Evolutionary conservation across 2,329 filamentous ascomycete genomes (phyloP), one percentile per base, ranked within the genome.

Genomic region (Diplodia mutila): DNA sequence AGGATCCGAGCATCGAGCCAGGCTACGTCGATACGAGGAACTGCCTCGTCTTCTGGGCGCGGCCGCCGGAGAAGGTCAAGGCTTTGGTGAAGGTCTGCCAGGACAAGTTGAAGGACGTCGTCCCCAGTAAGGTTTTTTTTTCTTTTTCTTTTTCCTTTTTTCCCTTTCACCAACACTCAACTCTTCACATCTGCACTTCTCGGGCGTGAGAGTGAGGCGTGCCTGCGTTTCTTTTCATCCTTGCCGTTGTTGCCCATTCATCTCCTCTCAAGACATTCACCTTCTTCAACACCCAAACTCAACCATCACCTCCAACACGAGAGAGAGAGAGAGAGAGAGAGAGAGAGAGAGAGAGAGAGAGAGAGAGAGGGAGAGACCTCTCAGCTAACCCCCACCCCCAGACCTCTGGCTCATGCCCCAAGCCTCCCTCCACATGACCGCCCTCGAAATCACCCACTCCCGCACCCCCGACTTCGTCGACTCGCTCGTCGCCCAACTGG

Each of bases 31-130:
- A 98, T 76, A 86, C 87, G 51, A 85, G 94, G 49, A 85, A 97
- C 74, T 96, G 94, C 75, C 83, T 97, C 12, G 91, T 93, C 0
- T 89, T 97, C 75, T 97, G 93, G 93, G 92, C 91, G 3, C 85
- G 94, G 7, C 94, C 94, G 18, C 91, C 94, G 0, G 80, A 87
- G 54, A 87, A 90, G 71, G 83, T 97, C 21, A 83, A 90, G 54
- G 80, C 85, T 23, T 80, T 98, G 68, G 87, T 94, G 2, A 79
- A 81, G 2, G 85, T 85, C 67, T 80, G 97, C 34, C 94, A 97
- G 78, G 78, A 84, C 61, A 85, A 87, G 73, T 81, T 96, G 57
- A 82, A 84, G 67, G 80, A 83, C 23, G 85, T 87, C 23, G 89
- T 90, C 16, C 91, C 92, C 42, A 86, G 93, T 95, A 82, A 77